A percentile compares a stretch with the other conserved stretches of the same genome.
Evolutionary conservation across 2,329 filamentous ascomycete species (phyloP).

Genomic region (Trichoderma atroviride): DNA sequence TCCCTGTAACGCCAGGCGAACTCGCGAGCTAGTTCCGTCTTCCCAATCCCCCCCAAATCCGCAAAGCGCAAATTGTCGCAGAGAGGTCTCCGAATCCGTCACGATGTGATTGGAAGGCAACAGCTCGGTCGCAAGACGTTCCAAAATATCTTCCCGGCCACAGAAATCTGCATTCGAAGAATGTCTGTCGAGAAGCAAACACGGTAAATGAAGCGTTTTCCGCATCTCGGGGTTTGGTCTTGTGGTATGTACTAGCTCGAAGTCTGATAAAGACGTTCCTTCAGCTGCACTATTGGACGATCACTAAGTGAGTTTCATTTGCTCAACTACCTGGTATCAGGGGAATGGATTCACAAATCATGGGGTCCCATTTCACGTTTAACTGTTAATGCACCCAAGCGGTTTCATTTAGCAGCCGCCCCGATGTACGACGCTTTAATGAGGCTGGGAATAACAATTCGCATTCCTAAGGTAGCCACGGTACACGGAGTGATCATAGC

Average conservation of each 20-base stretch:
- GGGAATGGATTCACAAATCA: neutral
- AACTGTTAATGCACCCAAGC: neutral
- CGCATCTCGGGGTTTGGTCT: neutral
- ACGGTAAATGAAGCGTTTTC: neutral
- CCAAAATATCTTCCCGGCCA: neutral
- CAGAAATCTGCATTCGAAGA: neutral
- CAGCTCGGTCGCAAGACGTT: neutral
- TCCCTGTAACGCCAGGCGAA: neutral
- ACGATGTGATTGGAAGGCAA: neutral
- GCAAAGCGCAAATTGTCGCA: neutral
- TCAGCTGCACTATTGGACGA: neutral
- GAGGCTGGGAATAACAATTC: too few species aligned
- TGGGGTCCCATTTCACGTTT: neutral
- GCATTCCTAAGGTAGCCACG: too few species aligned
- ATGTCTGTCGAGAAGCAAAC: neutral
- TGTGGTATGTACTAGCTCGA: neutral
- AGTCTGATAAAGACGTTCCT: neutral
- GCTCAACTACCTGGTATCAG: neutral
- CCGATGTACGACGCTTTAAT: too few species aligned
- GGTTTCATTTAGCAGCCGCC: too few species aligned
- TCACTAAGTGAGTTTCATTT: neutral
- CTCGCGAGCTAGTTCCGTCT: neutral
- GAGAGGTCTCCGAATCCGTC: neutral
- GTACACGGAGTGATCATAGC: too few species aligned
- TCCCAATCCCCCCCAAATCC: constrained; percentile 1